Percentiles rank a stretch among this genome's conserved stretches.
Conservation (phyloP, 257 asterid genomes). For the Cruciata laevipes region DNA sequence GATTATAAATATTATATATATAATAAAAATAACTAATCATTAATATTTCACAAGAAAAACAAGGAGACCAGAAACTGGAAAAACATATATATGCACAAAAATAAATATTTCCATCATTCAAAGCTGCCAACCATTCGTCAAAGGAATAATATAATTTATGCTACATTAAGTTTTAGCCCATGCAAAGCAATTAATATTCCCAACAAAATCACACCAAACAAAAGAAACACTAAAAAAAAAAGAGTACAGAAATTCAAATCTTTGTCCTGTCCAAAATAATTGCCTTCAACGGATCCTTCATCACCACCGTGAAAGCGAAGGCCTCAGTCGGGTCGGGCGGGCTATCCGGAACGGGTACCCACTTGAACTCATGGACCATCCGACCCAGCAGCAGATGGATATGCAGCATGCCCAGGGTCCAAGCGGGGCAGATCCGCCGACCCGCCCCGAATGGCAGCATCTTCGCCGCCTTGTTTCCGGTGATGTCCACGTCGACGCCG, state of each 20-base stretch:
- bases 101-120: neutral
- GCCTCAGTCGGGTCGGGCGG: constrained; percentile 91
- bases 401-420: constrained; percentile 78
- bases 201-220: neutral
- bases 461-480: constrained; percentile 74
- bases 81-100: neutral
- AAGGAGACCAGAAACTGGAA: neutral
- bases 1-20: no score
- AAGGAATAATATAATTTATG: neutral
- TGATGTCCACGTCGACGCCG: constrained; percentile 78
- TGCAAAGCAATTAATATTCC: constrained; percentile 3
- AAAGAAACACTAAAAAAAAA: neutral
- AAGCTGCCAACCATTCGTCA: neutral
- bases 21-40: no score
- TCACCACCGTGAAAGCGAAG: constrained; percentile 78
- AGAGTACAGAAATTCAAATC: no score
- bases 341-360: constrained; percentile 72
- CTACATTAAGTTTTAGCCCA: neutral
- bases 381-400: constrained; percentile 55
- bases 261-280: constrained; percentile 58
- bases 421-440: constrained; percentile 90
- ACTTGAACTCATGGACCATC: constrained; percentile 79
- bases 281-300: constrained; percentile 89
- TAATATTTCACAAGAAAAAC: no score
- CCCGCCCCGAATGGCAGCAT: constrained; percentile 97